These are phyloP conservation scores for Blastomyces parvus DNA, from an alignment of 2,329 filamentous ascomycete species.

Conservation along the genomic window DNA sequence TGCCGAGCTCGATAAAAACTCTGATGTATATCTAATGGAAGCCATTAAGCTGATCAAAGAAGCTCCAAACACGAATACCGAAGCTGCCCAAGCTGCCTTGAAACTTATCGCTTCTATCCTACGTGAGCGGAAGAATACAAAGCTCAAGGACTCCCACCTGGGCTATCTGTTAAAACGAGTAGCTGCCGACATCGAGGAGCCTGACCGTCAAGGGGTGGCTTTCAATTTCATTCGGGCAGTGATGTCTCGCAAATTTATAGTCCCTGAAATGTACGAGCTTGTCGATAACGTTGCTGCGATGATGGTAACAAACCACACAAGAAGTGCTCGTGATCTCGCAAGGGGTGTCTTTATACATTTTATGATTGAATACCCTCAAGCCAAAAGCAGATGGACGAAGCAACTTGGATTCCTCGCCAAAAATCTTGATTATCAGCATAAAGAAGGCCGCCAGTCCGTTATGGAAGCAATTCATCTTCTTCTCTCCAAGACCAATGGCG, in stretches of 20 bases:
- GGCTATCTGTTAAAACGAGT: constrained; percentile 74
- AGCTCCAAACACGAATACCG: constrained; percentile 67
- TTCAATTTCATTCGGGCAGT: constrained; percentile 91
- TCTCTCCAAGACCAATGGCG: constrained; percentile 73
- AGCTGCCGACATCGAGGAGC: constrained; percentile 82
- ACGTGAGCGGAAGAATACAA: constrained; percentile 65
- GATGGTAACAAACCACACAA: constrained; percentile 94
- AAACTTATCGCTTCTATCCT: constrained; percentile 81
- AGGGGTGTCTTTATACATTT: constrained; percentile 90
- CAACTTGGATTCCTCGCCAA: constrained; percentile 81
- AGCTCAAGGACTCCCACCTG: constrained; percentile 69
- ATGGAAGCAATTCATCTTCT: constrained; percentile 85
- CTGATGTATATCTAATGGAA: constrained; percentile 72
- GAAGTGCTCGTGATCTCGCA: constrained; percentile 75
- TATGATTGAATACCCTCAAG: constrained; percentile 86
- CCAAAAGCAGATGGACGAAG: constrained; percentile 77
- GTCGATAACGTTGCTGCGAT: constrained; percentile 80
- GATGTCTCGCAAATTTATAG: constrained; percentile 73
- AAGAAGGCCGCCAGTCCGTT: constrained; percentile 80
- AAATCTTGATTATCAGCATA: constrained; percentile 82
- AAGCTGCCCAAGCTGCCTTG: constrained; percentile 75
- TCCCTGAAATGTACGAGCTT: constrained; percentile 80
- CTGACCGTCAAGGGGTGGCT: constrained; percentile 80
- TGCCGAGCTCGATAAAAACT: constrained; percentile 56
- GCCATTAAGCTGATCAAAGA: constrained; percentile 71